Conservation (phyloP, 2,329 filamentous ascomycete genomes). For the Cucurbitaria berberidis region DNA sequence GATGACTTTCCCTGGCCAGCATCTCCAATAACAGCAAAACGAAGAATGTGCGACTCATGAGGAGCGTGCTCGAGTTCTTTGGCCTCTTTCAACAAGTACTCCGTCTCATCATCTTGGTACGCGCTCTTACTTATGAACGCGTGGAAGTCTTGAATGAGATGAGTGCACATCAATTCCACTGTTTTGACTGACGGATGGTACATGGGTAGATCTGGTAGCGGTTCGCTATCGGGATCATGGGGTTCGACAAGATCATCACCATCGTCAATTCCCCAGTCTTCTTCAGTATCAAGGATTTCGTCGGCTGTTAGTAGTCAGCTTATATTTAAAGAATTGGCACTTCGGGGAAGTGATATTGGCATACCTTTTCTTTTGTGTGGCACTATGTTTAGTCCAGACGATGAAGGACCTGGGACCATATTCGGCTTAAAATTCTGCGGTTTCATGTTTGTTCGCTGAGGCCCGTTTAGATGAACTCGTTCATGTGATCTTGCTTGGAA, state of each 20-base stretch:
- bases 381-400: too few species aligned
- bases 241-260: not conserved
- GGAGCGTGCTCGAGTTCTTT: not conserved
- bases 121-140: not conserved
- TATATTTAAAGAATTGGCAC: too few species aligned
- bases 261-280: slow-evolving; percentile 1
- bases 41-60: slow-evolving; percentile 5
- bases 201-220: slow-evolving; percentile 15
- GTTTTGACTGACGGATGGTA: slow-evolving; percentile 22
- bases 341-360: too few species aligned
- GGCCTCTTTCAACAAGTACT: slow-evolving; percentile 8
- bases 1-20: slow-evolving; percentile 28
- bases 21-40: slow-evolving; percentile 24
- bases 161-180: not conserved
- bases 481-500: too few species aligned
- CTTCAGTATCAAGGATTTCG: too few species aligned
- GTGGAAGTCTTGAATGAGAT: not conserved
- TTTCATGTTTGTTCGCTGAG: too few species aligned
- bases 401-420: too few species aligned
- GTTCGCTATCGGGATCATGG: slow-evolving; percentile 14
- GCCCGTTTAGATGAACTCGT: too few species aligned
- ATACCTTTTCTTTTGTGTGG: too few species aligned
- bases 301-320: too few species aligned
- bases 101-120: slow-evolving; percentile 5
- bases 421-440: too few species aligned